Conservation (phyloP, 495 filamentous ascomycete genomes). For the Daldinia loculata region DNA sequence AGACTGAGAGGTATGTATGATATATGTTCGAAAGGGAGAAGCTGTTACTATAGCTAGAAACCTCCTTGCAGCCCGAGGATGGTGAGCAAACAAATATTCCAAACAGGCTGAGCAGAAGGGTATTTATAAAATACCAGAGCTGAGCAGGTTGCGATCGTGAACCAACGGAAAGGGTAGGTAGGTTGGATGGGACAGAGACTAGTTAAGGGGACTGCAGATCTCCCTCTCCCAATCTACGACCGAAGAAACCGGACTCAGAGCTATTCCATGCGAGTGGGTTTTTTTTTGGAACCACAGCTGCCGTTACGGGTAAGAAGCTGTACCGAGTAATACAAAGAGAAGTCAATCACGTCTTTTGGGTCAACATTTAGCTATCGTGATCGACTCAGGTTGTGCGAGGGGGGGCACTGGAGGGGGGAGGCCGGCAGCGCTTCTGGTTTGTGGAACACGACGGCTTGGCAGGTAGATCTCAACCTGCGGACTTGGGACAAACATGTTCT, state of each 20-base stretch:
- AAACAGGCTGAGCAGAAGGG: slow-evolving; percentile 11
- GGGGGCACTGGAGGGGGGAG: slow-evolving; percentile 12
- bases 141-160: slow-evolving; percentile 20
- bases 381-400: slow-evolving; percentile 37
- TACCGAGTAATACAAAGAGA: slow-evolving; percentile 19
- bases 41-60: slow-evolving; percentile 14
- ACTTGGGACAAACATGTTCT: slow-evolving; percentile 23
- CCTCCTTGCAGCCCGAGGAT: slow-evolving; percentile 27
- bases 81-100: slow-evolving; percentile 8
- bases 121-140: slow-evolving; percentile 28
- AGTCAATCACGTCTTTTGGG: slow-evolving; percentile 35
- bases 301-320: slow-evolving; percentile 32
- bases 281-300: slow-evolving; percentile 27
- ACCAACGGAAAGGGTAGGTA: slow-evolving; percentile 32
- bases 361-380: slow-evolving; percentile 28
- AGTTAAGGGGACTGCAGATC: slow-evolving; percentile 33
- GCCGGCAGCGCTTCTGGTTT: slow-evolving; percentile 28
- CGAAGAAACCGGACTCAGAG: slow-evolving; percentile 26
- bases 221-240: slow-evolving; percentile 28
- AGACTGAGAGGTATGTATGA: slow-evolving; percentile 8
- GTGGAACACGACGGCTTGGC: slow-evolving; percentile 37
- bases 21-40: slow-evolving; percentile 19
- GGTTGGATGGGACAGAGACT: slow-evolving; percentile 13
- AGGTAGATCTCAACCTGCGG: slow-evolving; percentile 35
- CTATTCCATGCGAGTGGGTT: slow-evolving; percentile 28